Conservation (phyloP, 2,329 filamentous ascomycete genomes). For the Hymenoscyphus fructigenus region DNA sequence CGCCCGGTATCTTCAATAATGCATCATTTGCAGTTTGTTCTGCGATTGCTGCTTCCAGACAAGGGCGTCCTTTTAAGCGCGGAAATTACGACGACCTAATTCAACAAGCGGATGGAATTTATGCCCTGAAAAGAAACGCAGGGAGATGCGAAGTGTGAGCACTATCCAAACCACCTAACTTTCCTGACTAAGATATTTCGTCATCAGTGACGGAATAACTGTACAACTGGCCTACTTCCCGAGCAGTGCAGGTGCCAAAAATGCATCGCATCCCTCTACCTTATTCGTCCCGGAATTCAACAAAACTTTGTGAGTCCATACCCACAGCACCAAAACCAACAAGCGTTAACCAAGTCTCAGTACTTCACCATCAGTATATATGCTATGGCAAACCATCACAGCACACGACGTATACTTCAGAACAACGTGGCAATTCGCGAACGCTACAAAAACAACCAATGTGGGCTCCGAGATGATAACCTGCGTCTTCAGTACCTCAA, state of each 20-base stretch:
- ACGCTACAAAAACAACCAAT: not conserved
- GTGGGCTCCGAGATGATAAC: too few relatives aligned
- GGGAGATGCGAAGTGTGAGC: not conserved
- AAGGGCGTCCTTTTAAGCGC: not conserved
- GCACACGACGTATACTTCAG: not conserved
- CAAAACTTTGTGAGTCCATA: not conserved
- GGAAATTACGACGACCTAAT: not conserved
- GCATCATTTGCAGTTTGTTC: not conserved
- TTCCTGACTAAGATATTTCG: not conserved
- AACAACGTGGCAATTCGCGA: not conserved
- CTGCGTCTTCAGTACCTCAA: too few relatives aligned
- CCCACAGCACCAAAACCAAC: not conserved
- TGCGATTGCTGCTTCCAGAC: not conserved
- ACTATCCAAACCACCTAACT: not conserved
- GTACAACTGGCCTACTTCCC: not conserved
- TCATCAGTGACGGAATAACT: not conserved
- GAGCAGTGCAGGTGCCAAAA: not conserved
- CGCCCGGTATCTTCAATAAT: not conserved
- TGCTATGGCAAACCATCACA: not conserved
- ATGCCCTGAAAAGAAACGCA: not conserved
- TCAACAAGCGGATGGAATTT: not conserved
- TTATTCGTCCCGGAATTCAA: not conserved
- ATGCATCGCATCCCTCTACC: not conserved
- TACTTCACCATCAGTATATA: not conserved
- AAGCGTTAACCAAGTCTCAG: not conserved